phyloP scores from a whole-genome alignment of 75 land plant genomes.

The Chamaecyparis obtusa region DNA sequence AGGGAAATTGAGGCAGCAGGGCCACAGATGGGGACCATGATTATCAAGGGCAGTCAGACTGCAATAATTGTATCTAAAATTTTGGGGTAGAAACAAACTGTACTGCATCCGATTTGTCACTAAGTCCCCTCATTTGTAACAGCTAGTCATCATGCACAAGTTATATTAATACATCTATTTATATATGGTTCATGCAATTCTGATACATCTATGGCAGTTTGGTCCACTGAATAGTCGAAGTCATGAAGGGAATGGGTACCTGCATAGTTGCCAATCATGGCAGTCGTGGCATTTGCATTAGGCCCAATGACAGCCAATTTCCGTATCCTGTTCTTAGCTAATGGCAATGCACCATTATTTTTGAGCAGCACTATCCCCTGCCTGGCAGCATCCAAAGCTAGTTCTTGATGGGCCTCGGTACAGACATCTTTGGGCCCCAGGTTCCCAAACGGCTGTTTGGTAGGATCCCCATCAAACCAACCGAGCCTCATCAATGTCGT shows the following conservation, averaged over 20 bases:
- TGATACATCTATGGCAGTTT: not conserved
- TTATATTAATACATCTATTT: too few relatives aligned
- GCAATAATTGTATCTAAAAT: not conserved
- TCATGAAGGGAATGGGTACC: conserved; percentile 23
- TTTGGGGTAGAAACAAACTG: too few relatives aligned
- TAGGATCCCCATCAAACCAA: conserved; percentile 86
- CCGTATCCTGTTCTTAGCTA: conserved; percentile 19
- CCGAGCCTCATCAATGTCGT: conserved; percentile 85
- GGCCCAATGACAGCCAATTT: conserved; percentile 90
- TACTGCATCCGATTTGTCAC: too few relatives aligned
- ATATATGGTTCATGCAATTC: not conserved
- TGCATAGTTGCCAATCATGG: conserved; percentile 93
- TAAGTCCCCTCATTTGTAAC: too few relatives aligned
- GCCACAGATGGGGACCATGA: not conserved
- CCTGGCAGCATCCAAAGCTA: conserved; percentile 82
- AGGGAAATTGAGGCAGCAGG: too few relatives aligned
- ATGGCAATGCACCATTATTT: conserved; percentile 46
- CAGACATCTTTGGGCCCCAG: conserved; percentile 81
- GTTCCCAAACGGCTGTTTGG: conserved; percentile 51
- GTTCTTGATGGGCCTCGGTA: conserved; percentile 56
- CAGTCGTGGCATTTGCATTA: conserved; percentile 69
- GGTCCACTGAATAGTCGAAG: too few relatives aligned
- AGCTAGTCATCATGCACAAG: too few relatives aligned
- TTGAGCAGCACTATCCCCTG: conserved; percentile 89
- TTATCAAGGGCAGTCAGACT: not conserved